phyloP scores from a whole-genome alignment of 2,329 filamentous ascomycete genomes.

The Epichloe coenophiala region DNA sequence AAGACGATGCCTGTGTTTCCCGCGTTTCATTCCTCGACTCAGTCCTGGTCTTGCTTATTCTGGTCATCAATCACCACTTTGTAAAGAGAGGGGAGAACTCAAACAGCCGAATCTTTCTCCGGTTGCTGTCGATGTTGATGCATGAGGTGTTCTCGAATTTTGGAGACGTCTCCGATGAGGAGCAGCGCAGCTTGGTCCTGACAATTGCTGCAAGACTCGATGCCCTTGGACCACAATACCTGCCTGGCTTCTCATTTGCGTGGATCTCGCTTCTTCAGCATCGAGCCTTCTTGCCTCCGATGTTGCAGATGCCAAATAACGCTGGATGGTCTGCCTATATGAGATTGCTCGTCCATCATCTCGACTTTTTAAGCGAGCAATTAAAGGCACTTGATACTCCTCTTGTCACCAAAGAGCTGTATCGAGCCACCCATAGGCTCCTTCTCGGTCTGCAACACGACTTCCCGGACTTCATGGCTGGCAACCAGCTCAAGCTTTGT shows the following conservation, averaged over 20 bases:
- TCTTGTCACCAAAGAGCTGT: slow-evolving; percentile 65
- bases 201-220: slow-evolving; percentile 59
- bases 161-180: slow-evolving; percentile 43
- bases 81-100: slow-evolving; percentile 67
- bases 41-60: slow-evolving; percentile 60
- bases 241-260: slow-evolving; percentile 71
- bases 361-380: slow-evolving; percentile 65
- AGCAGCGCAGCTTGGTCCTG: slow-evolving; percentile 56
- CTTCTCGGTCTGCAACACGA: slow-evolving; percentile 82
- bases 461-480: slow-evolving; percentile 82
- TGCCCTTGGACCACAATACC: slow-evolving; percentile 60
- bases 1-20: slow-evolving; percentile 47
- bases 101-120: slow-evolving; percentile 82
- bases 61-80: slow-evolving; percentile 79
- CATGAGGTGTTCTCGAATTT: slow-evolving; percentile 54
- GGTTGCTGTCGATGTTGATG: slow-evolving; percentile 71
- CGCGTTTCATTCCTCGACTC: slow-evolving; percentile 65
- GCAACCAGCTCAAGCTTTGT: slow-evolving; percentile 73
- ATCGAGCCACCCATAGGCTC: slow-evolving; percentile 71
- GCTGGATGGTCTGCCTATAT: slow-evolving; percentile 66
- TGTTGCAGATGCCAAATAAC: slow-evolving; percentile 55
- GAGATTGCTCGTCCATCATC: slow-evolving; percentile 57
- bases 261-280: slow-evolving; percentile 80
- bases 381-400: slow-evolving; percentile 60
- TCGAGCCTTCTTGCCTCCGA: slow-evolving; percentile 65